phyloP scores from a whole-genome alignment of 2,329 filamentous ascomycete species.

The Nemania sp. region DNA sequence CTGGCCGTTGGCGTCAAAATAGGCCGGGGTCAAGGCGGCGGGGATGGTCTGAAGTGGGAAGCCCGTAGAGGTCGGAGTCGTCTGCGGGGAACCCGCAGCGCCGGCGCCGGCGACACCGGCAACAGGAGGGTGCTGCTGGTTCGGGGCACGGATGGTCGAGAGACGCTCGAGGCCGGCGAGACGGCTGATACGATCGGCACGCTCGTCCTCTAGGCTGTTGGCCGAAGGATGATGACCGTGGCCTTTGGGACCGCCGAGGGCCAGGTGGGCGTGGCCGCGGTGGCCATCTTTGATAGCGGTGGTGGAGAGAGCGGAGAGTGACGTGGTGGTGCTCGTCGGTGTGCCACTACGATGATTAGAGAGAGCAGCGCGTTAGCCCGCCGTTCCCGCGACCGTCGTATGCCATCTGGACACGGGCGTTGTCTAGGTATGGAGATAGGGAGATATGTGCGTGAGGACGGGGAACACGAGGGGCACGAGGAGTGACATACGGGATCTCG shows the following conservation, averaged over 20 bases:
- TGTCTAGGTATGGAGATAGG: constrained; percentile 10
- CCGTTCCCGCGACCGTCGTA: background rate
- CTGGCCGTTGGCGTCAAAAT: constrained; percentile 79
- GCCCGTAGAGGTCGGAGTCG: constrained; percentile 54
- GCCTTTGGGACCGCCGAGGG: constrained; percentile 56
- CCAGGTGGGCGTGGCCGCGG: constrained; percentile 73
- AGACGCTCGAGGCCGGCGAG: constrained; percentile 90
- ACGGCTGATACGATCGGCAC: constrained; percentile 92
- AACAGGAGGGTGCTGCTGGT: constrained; percentile 36
- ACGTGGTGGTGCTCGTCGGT: constrained; percentile 89
- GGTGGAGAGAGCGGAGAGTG: constrained; percentile 87
- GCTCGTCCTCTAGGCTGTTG: constrained; percentile 84
- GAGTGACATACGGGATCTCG: constrained; percentile 77
- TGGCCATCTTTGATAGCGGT: constrained; percentile 97
- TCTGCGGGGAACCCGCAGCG: constrained; percentile 51
- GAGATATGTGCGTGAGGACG: no score
- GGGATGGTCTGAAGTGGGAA: constrained; percentile 48
- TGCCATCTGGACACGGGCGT: no score
- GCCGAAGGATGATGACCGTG: constrained; percentile 65
- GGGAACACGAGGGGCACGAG: background rate
- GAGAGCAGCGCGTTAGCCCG: constrained; percentile 25
- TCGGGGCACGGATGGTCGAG: constrained; percentile 68
- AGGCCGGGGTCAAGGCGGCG: constrained; percentile 62
- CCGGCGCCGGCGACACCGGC: no score
- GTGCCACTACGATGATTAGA: constrained; percentile 67